Evolutionary conservation across 2,329 filamentous ascomycete species (phyloP), one percentile per base, ranked within the genome.

Genomic region (Xylariaceae sp.): DNA sequence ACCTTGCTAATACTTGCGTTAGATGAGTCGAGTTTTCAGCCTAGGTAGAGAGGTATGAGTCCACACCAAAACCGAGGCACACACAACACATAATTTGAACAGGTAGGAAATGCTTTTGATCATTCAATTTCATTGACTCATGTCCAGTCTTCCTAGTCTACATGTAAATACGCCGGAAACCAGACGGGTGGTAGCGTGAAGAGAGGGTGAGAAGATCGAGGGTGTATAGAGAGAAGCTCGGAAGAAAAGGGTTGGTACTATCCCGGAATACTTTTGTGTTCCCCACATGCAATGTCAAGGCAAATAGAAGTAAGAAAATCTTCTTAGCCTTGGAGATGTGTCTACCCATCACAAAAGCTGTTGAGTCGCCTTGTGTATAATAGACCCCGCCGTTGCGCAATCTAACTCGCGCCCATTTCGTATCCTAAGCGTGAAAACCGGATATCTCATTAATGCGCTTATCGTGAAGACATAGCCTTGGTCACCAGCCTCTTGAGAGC

Each of bases 401-500:
- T 53, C 55, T 57, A 55, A 52, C 45, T 44, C 48, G 52, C 54
- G 52, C 55, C 59, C 56, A 54, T 58, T 56, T 57, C n/a, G 56
- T 53, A 57, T 53, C 53, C 56, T 52, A 49, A 53, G 55, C 49
- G 50, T 55, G 37, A 52, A 55, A 54, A 51, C 54, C 49, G 50
- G 43, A 54, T 59, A 61, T 53, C 37, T 52, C 49, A 58, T 53
- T 52, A 44, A 44, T 42, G 36, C 44, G 55, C 54, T 83, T 91
- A 95, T 73, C 88, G 85, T 66, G 88, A 91, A 56, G 88, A 84
- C 88, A 95, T 95, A 64, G 88, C 91, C 86, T 97, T 98, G 74
- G 93, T 98, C 64, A 98, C 91, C 61, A 95, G 82, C 66, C 93
- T 82, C 89, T 97, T 98, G 56, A 98, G 82, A 52, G 90, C 90